phyloP scores from a whole-genome alignment of 2,329 filamentous ascomycete species.

The Didymella exigua region DNA sequence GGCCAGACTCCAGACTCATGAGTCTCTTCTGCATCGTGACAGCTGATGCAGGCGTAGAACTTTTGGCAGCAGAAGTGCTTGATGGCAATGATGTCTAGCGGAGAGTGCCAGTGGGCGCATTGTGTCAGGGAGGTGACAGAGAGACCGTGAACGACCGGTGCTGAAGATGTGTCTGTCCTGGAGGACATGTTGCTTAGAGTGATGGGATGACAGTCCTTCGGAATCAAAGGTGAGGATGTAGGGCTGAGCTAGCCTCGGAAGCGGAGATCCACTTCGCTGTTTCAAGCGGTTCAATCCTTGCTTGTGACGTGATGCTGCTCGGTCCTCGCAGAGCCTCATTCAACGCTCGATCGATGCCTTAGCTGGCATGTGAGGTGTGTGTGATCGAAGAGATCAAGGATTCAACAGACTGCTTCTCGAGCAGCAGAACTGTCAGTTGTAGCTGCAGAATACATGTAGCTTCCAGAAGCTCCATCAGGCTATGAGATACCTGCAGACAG shows the following conservation, averaged over 20 bases:
- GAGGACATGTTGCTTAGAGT: slow-evolving; percentile 10
- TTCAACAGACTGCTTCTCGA: too few species aligned
- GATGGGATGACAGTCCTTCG: neutral
- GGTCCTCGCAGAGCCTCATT: slow-evolving; percentile 11
- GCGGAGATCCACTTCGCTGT: slow-evolving; percentile 16
- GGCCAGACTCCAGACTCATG: slow-evolving; percentile 37
- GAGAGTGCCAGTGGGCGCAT: slow-evolving; percentile 42
- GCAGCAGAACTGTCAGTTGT: too few species aligned
- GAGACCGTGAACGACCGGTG: slow-evolving; percentile 33
- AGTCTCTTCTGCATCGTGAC: slow-evolving; percentile 37
- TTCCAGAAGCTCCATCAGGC: too few species aligned
- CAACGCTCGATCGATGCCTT: neutral
- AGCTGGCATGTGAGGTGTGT: too few species aligned
- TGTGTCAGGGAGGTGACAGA: slow-evolving; percentile 38
- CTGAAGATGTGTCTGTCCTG: neutral
- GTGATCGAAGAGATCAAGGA: too few species aligned
- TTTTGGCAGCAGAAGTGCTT: slow-evolving; percentile 45
- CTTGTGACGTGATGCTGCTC: slow-evolving; percentile 14
- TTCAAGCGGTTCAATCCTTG: slow-evolving; percentile 12
- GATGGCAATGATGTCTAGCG: slow-evolving; percentile 47
- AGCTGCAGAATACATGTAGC: too few species aligned
- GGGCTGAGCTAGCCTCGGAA: slow-evolving; percentile 28
- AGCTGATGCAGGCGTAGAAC: slow-evolving; percentile 47
- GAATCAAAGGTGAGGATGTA: slow-evolving; percentile 7
- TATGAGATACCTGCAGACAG: too few species aligned